These are phyloP conservation scores for Taphrina flavorubra DNA, from an alignment of 1,139 yeast species.

Conservation along the genomic window DNA sequence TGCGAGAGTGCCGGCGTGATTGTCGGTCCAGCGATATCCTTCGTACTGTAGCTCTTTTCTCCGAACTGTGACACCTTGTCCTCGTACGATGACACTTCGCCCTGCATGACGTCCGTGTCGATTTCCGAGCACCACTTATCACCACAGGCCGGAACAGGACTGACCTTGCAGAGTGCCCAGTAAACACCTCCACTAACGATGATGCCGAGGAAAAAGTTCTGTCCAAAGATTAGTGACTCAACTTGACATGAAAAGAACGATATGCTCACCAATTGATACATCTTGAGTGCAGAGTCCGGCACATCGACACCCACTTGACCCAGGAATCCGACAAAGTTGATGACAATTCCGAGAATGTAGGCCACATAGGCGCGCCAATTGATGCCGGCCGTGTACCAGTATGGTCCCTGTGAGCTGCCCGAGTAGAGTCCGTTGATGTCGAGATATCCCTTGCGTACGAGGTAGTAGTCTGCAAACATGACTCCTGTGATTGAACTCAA, in stretches of 20 bases:
- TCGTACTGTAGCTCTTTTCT: not conserved
- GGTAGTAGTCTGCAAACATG: constrained; percentile 51
- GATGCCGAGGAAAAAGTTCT: constrained; percentile 76
- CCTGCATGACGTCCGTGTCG: constrained; percentile 20
- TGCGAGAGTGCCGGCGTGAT: not conserved
- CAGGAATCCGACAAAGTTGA: constrained; percentile 86
- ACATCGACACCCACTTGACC: constrained; percentile 74
- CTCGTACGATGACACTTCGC: constrained; percentile 15
- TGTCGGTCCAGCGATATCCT: not conserved
- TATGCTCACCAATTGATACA: constrained; percentile 60
- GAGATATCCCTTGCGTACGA: constrained; percentile 50
- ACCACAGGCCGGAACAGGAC: constrained; percentile 37
- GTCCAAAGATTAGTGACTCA: not conserved
- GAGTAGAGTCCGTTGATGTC: constrained; percentile 51
- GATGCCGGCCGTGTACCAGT: constrained; percentile 51
- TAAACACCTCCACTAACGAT: constrained; percentile 62
- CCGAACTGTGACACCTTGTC: not conserved
- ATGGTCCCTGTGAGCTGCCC: constrained; percentile 49
- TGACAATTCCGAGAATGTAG: constrained; percentile 54
- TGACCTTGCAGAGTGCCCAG: constrained; percentile 54
- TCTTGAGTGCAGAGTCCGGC: constrained; percentile 77
- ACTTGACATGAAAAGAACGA: not conserved
- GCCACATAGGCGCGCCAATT: constrained; percentile 53
- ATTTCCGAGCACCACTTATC: constrained; percentile 34
- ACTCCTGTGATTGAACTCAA: constrained; percentile 53